Percentiles rank a stretch among this genome's conserved stretches.
These are phyloP conservation scores for Rhodamnia rubescens DNA, from an alignment of 345 rosid species.

Conservation along the genomic window DNA sequence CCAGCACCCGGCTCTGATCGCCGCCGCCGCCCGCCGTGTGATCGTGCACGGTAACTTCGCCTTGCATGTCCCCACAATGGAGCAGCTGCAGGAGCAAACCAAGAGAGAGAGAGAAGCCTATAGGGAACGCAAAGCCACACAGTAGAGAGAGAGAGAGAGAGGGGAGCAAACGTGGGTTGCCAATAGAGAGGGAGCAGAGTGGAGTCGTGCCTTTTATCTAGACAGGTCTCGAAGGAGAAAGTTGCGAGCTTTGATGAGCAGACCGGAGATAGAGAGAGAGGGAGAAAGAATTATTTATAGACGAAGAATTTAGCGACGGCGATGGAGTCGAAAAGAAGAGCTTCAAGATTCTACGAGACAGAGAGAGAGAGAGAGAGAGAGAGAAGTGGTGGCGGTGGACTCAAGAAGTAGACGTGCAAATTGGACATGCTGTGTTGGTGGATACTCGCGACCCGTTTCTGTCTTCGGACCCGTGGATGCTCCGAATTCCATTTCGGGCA, in stretches of 20 bases:
- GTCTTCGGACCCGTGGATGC: background rate
- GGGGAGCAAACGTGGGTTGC: background rate
- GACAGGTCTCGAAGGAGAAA: background rate
- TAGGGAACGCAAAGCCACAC: background rate
- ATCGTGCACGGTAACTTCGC: background rate
- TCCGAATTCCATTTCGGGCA: background rate
- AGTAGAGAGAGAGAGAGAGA: background rate
- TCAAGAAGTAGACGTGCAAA: too few relatives aligned
- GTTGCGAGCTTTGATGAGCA: background rate
- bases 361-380: background rate
- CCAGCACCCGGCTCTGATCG: constrained; percentile 14
- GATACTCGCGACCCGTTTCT: too few relatives aligned
- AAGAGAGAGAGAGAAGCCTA: background rate
- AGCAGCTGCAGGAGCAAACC: background rate
- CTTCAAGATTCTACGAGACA: background rate
- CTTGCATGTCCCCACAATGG: background rate
- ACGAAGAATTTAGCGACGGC: background rate
- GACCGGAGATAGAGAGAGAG: background rate
- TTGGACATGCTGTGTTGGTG: background rate
- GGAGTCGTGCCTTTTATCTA: background rate
- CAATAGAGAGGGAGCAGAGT: background rate
- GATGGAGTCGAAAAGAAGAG: background rate
- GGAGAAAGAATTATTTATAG: background rate
- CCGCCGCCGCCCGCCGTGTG: background rate
- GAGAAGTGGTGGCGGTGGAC: background rate